These are phyloP conservation scores for Lathyrus aphaca DNA, from an alignment of 306 rosid genomes.

Conservation along the genomic window DNA sequence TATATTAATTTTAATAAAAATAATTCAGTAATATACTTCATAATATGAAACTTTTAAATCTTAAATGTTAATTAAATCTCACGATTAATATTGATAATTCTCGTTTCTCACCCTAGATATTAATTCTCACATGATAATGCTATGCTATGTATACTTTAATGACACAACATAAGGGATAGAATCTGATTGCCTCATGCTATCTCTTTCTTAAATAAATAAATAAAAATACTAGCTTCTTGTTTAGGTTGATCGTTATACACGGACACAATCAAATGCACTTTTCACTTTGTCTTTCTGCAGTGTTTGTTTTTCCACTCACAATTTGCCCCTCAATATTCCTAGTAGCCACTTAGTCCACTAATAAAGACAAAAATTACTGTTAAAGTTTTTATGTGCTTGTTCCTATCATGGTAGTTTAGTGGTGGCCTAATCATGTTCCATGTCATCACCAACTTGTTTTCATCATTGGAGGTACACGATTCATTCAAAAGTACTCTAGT, in stretches of 20 bases:
- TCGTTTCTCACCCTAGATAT: too few relatives aligned
- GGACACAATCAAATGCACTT: not conserved
- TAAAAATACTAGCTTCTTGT: not conserved
- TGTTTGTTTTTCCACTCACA: not conserved
- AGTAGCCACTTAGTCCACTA: not conserved
- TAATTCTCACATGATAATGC: too few relatives aligned
- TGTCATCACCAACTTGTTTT: conserved; percentile 7
- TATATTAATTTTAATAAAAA: too few relatives aligned
- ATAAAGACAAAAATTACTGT: conserved; percentile 1
- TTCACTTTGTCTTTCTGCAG: conserved; percentile 19
- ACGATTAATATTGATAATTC: too few relatives aligned
- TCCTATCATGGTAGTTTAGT: conserved; percentile 20
- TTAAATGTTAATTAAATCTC: too few relatives aligned
- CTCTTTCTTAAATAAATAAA: too few relatives aligned
- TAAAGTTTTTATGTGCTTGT: conserved; percentile 3
- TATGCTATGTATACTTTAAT: too few relatives aligned
- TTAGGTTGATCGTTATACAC: not conserved
- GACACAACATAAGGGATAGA: not conserved
- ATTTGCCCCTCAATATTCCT: not conserved
- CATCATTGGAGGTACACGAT: not conserved
- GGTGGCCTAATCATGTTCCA: conserved; percentile 14
- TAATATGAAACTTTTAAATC: too few relatives aligned
- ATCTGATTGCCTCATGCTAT: not conserved
- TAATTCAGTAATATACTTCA: too few relatives aligned
- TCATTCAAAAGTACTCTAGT: not conserved